Base-by-base conservation (phyloP, 2,329 filamentous ascomycete species). In the Zymoseptoria pseudotritici region DNA sequence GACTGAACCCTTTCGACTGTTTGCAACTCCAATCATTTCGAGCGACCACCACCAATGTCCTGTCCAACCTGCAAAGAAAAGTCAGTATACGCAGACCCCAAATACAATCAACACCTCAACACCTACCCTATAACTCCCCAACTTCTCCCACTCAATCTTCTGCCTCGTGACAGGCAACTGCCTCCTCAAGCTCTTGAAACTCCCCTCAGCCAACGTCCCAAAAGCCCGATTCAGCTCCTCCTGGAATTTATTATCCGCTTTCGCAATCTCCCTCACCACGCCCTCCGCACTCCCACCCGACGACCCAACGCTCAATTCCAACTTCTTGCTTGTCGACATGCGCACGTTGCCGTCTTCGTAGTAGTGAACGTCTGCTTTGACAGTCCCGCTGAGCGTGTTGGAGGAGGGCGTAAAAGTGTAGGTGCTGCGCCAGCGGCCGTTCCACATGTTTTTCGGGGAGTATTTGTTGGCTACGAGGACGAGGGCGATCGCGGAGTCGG, bases 81-180 rank as follows among this genome's bases (percentile, higher is more conserved):
- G 26, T 52, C n/a, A 36, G 11, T 55, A 46, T 31, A 71, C 63
- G 19, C 17, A 50, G 31, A n/a, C 49, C 11, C 20, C 22, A 24
- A 26, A 13, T 36, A 59, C 19, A 36, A 17, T 22, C 55, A 11
- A 29, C 22, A 26, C 11, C 70, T 67, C 46, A 56, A 67, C 68
- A 71, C 84, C 85, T 57, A 96, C 80, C 62, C 91, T 83, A 79
- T 99, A 99, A 67, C 91, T 91, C 53, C 90, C 88, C 66, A 99
- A 90, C 81, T 96, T 97, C 76, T 99, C 93, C 94, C 94, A 99
- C 78, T 99, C 94, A 68, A 99, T 93, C 83, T 97, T 97, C 80
- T 99, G 94, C 72, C 94, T 86, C 63, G 94, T 99, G 61, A 99
- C 91, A 0, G 94, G 94, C 73, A 99, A 79, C 78, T 97, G 94